A percentile compares a stretch with the other conserved stretches of the same genome.
Evolutionary conservation across 2,329 filamentous ascomycete species (phyloP).

Genomic region (Colletotrichum karsti): DNA sequence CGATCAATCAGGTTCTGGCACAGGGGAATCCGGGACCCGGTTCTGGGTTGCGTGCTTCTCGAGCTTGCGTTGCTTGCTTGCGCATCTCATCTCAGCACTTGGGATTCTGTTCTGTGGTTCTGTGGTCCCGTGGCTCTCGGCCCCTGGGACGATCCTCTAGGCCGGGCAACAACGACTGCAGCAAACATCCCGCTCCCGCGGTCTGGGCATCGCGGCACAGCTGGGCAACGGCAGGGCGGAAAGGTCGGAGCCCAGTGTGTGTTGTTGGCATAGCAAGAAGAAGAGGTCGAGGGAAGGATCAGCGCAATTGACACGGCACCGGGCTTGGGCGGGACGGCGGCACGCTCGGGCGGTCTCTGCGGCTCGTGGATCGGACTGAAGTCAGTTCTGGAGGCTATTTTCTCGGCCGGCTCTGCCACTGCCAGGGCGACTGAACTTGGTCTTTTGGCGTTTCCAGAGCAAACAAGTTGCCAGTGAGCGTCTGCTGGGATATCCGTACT

Average conservation of each 20-base stretch:
- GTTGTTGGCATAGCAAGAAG: background rate
- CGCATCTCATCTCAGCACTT: background rate
- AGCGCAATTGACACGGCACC: background rate
- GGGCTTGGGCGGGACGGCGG: slow-evolving; percentile 24
- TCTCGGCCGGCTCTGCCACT: slow-evolving; percentile 10
- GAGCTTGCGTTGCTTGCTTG: background rate
- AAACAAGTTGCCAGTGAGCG: background rate
- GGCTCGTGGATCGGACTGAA: slow-evolving; percentile 7
- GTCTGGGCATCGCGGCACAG: slow-evolving; percentile 16
- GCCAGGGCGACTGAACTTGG: background rate
- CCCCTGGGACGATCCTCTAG: slow-evolving; percentile 1
- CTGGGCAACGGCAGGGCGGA: background rate
- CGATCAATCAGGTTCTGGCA: background rate
- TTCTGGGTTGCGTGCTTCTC: background rate
- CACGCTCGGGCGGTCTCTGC: slow-evolving; percentile 18
- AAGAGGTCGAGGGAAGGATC: background rate
- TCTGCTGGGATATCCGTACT: background rate
- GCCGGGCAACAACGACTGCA: slow-evolving; percentile 10
- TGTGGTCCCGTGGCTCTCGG: background rate
- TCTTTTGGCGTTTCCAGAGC: background rate
- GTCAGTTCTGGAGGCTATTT: background rate
- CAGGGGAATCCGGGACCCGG: background rate
- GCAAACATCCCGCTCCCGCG: background rate
- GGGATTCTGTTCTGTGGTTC: background rate
- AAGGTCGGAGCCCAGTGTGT: background rate